phyloP scores from a whole-genome alignment of 495 filamentous ascomycete genomes.

The Lentithecium fluviatile region DNA sequence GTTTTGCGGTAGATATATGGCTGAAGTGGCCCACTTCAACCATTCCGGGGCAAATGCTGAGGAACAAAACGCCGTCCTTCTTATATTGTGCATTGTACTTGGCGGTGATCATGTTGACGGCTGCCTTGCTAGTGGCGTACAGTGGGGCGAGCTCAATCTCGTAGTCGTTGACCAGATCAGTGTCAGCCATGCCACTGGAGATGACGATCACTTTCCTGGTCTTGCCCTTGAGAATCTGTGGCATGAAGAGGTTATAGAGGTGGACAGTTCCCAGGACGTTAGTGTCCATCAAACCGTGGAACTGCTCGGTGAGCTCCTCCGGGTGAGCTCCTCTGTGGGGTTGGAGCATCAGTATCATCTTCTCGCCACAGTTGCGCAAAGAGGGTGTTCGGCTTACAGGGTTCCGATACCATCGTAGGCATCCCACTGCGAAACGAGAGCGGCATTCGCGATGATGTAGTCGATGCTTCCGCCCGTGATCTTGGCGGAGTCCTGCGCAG shows the following conservation, averaged over 20 bases:
- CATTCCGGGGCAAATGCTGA: constrained; percentile 51
- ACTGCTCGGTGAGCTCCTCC: constrained; percentile 9
- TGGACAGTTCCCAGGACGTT: constrained; percentile 54
- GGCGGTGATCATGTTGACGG: constrained; percentile 47
- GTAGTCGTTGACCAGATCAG: constrained; percentile 46
- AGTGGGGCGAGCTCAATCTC: constrained; percentile 34
- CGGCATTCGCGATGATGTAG: constrained; percentile 45
- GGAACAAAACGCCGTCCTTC: constrained; percentile 53
- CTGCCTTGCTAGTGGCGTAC: constrained; percentile 50
- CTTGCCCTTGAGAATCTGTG: constrained; percentile 51
- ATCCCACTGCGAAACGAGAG: constrained; percentile 30
- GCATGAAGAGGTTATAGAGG: constrained; percentile 54
- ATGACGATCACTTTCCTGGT: constrained; percentile 58
- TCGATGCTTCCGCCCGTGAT: constrained; percentile 42
- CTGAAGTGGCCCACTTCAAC: constrained; percentile 45
- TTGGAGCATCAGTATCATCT: neutral
- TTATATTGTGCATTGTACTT: constrained; percentile 54
- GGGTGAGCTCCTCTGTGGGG: neutral
- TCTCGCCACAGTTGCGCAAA: constrained; percentile 5
- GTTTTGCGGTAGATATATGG: constrained; percentile 39
- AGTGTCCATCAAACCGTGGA: constrained; percentile 37
- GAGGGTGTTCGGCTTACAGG: constrained; percentile 37
- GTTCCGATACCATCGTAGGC: constrained; percentile 38
- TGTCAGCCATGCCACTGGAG: constrained; percentile 50
- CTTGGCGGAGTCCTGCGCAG: constrained; percentile 33